phyloP scores from a whole-genome alignment of 306 rosid genomes.

The Spatholobus suberectus region DNA sequence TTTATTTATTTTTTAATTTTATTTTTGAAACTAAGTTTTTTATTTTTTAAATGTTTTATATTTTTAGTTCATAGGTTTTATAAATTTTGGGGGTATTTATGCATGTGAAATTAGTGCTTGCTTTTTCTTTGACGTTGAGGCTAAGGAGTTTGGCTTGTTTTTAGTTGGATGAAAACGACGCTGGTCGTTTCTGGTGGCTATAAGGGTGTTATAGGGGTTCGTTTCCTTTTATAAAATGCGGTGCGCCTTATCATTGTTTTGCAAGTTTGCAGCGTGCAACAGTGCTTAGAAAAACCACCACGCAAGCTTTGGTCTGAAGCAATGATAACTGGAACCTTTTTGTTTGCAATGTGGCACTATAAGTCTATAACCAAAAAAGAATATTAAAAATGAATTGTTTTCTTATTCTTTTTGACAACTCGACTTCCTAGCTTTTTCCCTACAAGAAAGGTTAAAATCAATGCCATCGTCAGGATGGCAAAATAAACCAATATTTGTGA shows the following conservation, averaged over 20 bases:
- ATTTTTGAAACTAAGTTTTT: background rate
- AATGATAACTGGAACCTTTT: slow-evolving; percentile 18
- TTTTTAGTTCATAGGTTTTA: background rate
- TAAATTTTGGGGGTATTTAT: background rate
- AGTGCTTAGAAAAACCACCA: background rate
- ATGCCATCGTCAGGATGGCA: slow-evolving; percentile 24
- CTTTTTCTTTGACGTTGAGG: slow-evolving; percentile 39
- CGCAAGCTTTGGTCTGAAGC: slow-evolving; percentile 25
- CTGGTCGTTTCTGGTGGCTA: slow-evolving; percentile 37
- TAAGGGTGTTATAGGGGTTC: slow-evolving; percentile 34
- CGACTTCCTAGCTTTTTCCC: background rate
- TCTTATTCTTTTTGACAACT: background rate
- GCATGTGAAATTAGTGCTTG: slow-evolving; percentile 20
- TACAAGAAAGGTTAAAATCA: slow-evolving; percentile 24
- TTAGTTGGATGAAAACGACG: slow-evolving; percentile 42
- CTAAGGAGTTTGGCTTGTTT: slow-evolving; percentile 13
- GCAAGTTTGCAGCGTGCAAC: background rate
- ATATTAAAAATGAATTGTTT: slow-evolving; percentile 12
- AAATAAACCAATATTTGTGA: slow-evolving; percentile 12
- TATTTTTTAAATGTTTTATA: background rate
- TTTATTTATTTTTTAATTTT: background rate
- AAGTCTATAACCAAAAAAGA: background rate
- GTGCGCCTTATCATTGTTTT: background rate
- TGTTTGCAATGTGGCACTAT: background rate
- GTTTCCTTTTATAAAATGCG: background rate